Conservation (phyloP, 1,284 basidiomycete species). For the Meripilus lineatus region DNA sequence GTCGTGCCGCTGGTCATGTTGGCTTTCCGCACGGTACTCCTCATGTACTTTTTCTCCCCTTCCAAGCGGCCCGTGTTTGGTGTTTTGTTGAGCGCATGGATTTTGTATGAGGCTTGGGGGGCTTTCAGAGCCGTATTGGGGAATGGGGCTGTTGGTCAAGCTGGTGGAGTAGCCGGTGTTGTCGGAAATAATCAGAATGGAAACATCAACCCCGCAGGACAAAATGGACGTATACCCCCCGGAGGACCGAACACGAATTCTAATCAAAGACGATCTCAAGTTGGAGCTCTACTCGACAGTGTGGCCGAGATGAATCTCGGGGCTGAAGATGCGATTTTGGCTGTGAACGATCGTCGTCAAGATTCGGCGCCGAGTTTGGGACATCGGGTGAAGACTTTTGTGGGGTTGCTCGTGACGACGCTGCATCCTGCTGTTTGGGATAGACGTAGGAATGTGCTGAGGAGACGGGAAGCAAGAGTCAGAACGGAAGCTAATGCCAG, state of each 20-base stretch:
- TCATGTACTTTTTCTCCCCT: slow-evolving; percentile 78
- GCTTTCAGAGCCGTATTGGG: slow-evolving; percentile 55
- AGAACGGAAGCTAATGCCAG: slow-evolving; percentile 60
- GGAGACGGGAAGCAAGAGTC: slow-evolving; percentile 60
- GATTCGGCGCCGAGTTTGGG: slow-evolving; percentile 35
- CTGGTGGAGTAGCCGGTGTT: slow-evolving; percentile 6
- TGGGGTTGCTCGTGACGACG: slow-evolving; percentile 54
- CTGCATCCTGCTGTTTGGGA: slow-evolving; percentile 76
- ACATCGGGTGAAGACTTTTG: slow-evolving; percentile 51
- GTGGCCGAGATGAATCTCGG: slow-evolving; percentile 55
- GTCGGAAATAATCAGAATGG: slow-evolving; percentile 6
- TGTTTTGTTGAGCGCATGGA: slow-evolving; percentile 61
- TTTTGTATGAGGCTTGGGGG: slow-evolving; percentile 73
- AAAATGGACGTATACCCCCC: neutral
- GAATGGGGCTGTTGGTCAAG: slow-evolving; percentile 28
- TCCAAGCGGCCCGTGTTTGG: slow-evolving; percentile 70
- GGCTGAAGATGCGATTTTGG: slow-evolving; percentile 49
- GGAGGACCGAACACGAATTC: neutral
- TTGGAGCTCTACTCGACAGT: slow-evolving; percentile 40
- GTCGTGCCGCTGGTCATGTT: slow-evolving; percentile 65
- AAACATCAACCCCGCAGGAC: neutral
- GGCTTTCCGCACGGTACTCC: slow-evolving; percentile 58
- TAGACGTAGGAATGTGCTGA: slow-evolving; percentile 52
- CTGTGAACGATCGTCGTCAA: slow-evolving; percentile 21
- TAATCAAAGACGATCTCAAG: slow-evolving; percentile 11